phyloP scores from a whole-genome alignment of 75 land plant species.

The Picea sitchensis region DNA sequence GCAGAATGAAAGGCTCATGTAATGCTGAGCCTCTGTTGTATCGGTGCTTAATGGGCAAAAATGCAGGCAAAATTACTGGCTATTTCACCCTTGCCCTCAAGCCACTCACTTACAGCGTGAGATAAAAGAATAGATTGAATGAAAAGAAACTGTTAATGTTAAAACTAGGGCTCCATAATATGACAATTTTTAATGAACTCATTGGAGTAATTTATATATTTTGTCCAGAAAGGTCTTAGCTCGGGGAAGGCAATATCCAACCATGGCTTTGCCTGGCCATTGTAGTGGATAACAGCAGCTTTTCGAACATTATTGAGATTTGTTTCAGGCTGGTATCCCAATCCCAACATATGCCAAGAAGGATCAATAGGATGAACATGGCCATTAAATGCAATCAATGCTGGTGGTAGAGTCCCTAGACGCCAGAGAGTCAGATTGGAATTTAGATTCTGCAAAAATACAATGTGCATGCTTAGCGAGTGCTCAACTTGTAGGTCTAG shows the following conservation, averaged over 20 bases:
- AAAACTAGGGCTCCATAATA: conserved; percentile 52
- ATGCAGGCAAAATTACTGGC: conserved; percentile 3
- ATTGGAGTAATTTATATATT: conserved; percentile 88
- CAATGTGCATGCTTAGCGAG: conserved; percentile 5
- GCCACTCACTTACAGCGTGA: conserved; percentile 1
- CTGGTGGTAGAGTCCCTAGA: conserved; percentile 91
- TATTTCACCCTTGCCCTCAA: neutral
- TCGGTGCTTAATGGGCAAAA: neutral
- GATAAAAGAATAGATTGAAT: conserved; percentile 7
- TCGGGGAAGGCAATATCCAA: conserved; percentile 80
- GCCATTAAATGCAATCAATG: conserved; percentile 90
- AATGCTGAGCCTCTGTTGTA: conserved; percentile 9
- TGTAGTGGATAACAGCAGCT: conserved; percentile 94
- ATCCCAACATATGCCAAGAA: conserved; percentile 93
- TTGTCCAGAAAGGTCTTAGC: conserved; percentile 92
- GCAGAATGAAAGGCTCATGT: conserved; percentile 9
- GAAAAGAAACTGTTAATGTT: neutral
- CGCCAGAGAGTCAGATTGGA: conserved; percentile 88
- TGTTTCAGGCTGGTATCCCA: conserved; percentile 80
- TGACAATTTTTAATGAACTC: conserved; percentile 83
- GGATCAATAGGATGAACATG: conserved; percentile 84
- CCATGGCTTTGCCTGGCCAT: conserved; percentile 98
- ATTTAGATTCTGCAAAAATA: conserved; percentile 67
- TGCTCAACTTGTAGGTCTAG: neutral
- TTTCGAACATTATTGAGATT: conserved; percentile 43